These are phyloP conservation scores for Kernera saxatilis DNA, from an alignment of 345 rosid genomes.

Conservation along the genomic window DNA sequence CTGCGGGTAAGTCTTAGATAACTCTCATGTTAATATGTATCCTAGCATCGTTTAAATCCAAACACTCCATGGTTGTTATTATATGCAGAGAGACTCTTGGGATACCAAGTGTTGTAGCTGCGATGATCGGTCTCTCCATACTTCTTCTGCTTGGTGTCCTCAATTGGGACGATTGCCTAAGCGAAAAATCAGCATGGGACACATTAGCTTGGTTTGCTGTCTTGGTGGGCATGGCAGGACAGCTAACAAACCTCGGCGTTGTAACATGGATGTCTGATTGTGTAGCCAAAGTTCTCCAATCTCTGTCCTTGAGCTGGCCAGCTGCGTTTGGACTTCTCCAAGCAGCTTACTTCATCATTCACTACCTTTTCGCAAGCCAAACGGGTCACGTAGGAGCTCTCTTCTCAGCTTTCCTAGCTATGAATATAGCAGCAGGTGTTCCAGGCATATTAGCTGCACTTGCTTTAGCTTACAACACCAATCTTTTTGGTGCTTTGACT, in stretches of 20 bases:
- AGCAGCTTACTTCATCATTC: conserved; percentile 89
- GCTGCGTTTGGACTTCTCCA: conserved; percentile 80
- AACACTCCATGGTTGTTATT: not conserved
- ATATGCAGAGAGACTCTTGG: conserved; percentile 65
- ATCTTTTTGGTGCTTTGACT: conserved; percentile 90
- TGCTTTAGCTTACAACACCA: conserved; percentile 86
- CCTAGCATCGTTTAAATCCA: not conserved
- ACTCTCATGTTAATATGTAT: not conserved
- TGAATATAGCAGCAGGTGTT: conserved; percentile 90
- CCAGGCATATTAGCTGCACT: conserved; percentile 73
- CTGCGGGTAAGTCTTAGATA: conserved; percentile 54
- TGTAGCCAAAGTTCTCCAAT: conserved; percentile 60
- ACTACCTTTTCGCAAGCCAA: conserved; percentile 96
- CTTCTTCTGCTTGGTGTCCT: conserved; percentile 86
- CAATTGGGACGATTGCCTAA: conserved; percentile 92
- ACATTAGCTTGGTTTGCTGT: conserved; percentile 94
- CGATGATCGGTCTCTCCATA: conserved; percentile 88
- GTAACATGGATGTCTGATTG: conserved; percentile 83
- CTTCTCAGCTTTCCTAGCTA: conserved; percentile 95
- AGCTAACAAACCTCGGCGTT: conserved; percentile 79
- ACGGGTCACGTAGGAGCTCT: conserved; percentile 95
- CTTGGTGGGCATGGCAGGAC: conserved; percentile 95
- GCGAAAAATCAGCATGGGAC: conserved; percentile 98
- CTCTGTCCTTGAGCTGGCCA: conserved; percentile 87
- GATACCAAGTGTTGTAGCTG: conserved; percentile 92